Evolutionary conservation across 169 alveolate genomes (phyloP), one percentile per base, ranked within the genome.

Genomic region (Plasmodium billcollinsi): DNA sequence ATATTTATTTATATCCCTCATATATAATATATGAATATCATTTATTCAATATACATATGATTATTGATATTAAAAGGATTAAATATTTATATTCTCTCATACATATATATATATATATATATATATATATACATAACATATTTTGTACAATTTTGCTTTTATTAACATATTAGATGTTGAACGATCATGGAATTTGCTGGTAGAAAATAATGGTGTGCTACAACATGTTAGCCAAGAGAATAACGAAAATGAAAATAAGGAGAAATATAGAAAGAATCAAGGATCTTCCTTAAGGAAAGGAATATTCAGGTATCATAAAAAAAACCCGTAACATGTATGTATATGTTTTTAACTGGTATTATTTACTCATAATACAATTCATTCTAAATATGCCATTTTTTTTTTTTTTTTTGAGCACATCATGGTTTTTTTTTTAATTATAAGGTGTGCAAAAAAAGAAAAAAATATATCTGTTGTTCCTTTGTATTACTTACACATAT

Each of bases 111-210:
- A 73, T 58, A 18, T 45, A 58, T 18, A 12, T 74, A 12, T 59
- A n/a, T 73, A 21, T 70, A 52, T 52, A 15, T 33, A 14, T 70
- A 52, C 29, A 11, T 20, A 12, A n/a, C 45, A 14, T 39, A 5
- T 5, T 39, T 39, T 39, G 47, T 39, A 39, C 47, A 39, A 5
- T 39, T 39, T 39, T 39, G 9, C 47, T 39, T 39, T 39, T 26
- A 5, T 39, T 43, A 43, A 29, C 29, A 18, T 58, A 29, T 12
- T 70, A 94, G 96, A 94, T 72, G 88, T 94, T 26, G 96, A 94
- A 71, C 63, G 93, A 56, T 92, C 96, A 43, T 94, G 96, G 96
- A 95, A 94, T 47, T 90, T 91, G 56, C 93, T 94, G 49, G 94
- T 94, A 11, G 96, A 94, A 65, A 94, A 94, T 75, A 94, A 94